Percentiles rank a stretch among this genome's conserved stretches.
Evolutionary conservation across 768 basidiomycete genomes (phyloP).

Genomic region (Kwoniella botswanensis): DNA sequence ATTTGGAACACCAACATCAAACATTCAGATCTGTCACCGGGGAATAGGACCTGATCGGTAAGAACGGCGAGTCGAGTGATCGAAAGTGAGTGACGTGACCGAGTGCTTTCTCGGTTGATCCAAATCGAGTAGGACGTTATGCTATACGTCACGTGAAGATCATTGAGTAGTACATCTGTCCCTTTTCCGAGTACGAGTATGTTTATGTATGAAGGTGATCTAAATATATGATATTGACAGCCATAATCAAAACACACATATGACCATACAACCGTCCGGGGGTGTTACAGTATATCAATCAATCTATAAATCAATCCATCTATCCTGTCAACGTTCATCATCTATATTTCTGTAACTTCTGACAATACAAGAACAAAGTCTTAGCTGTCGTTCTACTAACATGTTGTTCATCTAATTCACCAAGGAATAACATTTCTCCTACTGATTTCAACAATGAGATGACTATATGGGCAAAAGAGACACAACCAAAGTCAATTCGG

Average conservation of each 20-base stretch:
- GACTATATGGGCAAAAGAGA: not conserved
- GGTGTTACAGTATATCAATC: too few species aligned
- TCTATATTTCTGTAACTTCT: slow-evolving; percentile 15
- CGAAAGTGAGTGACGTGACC: not conserved
- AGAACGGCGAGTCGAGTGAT: not conserved
- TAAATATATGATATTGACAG: too few species aligned
- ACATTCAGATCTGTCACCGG: not conserved
- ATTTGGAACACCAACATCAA: not conserved
- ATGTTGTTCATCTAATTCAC: slow-evolving; percentile 22
- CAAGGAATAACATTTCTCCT: slow-evolving; percentile 17
- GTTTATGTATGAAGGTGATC: too few species aligned
- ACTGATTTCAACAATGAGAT: slow-evolving; percentile 14
- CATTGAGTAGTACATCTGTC: too few species aligned
- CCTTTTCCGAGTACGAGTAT: too few species aligned
- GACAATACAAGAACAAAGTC: slow-evolving; percentile 21
- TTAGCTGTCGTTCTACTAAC: slow-evolving; percentile 18
- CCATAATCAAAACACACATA: too few species aligned
- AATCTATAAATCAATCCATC: too few species aligned
- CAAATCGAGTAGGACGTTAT: not conserved
- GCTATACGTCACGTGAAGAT: too few species aligned
- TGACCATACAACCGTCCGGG: too few species aligned
- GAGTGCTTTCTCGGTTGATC: not conserved
- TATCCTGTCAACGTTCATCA: not conserved
- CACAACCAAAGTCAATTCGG: too few species aligned
- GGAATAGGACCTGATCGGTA: not conserved